These are phyloP conservation scores for Cyclotella baltica DNA, from an alignment of 108 stramenopile genomes.

Conservation along the genomic window DNA sequence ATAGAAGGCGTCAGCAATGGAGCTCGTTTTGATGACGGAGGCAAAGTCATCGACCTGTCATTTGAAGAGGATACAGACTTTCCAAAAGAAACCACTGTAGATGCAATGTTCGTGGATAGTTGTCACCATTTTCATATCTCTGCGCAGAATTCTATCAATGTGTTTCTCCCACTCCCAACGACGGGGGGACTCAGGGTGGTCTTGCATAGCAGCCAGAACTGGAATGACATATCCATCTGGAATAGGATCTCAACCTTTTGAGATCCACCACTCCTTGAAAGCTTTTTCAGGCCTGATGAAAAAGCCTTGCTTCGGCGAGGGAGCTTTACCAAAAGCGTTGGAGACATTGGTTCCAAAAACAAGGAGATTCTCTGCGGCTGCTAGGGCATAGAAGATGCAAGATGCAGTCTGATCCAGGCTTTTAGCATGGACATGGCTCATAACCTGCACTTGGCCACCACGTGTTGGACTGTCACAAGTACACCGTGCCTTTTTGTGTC, in stretches of 20 bases:
- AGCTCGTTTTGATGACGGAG: neutral
- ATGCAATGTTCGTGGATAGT: conserved; percentile 23
- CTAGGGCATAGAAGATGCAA: neutral
- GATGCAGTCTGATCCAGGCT: neutral
- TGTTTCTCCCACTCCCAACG: conserved; percentile 40
- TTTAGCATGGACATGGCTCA: neutral
- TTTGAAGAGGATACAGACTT: conserved; percentile 14
- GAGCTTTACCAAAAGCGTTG: neutral
- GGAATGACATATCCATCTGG: conserved; percentile 34
- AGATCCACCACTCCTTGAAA: conserved; percentile 43
- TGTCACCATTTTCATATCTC: neutral
- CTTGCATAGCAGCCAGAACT: conserved; percentile 21
- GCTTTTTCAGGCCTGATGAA: conserved; percentile 41
- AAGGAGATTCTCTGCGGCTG: neutral
- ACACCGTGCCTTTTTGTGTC: conserved; percentile 3
- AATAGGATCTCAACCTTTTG: conserved; percentile 30
- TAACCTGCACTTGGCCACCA: neutral
- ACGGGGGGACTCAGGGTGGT: conserved; percentile 26
- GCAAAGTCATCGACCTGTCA: conserved; percentile 37
- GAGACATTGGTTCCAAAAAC: neutral
- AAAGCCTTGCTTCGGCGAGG: neutral
- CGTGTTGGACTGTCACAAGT: neutral
- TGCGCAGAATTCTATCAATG: conserved; percentile 9
- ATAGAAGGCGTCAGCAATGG: neutral
- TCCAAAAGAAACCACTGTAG: conserved; percentile 3